Evolutionary conservation across 495 filamentous ascomycete genomes (phyloP).

Genomic region (Tuber melanosporum): DNA sequence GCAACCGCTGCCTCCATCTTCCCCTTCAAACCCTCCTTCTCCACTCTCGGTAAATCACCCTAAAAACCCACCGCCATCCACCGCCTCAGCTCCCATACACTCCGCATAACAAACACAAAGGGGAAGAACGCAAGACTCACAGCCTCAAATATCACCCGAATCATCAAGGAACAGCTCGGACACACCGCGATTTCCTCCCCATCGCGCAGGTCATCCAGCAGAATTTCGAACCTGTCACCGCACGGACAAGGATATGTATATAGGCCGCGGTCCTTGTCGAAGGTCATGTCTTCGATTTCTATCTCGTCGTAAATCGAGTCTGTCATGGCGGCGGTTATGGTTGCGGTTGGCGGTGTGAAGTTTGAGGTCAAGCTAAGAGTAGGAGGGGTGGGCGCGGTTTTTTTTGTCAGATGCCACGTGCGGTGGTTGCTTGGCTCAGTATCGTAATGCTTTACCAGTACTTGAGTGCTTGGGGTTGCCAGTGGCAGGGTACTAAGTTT

Average conservation of each 20-base stretch:
- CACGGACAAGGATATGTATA: conserved; percentile 97
- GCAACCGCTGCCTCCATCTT: conserved; percentile 8
- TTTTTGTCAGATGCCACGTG: neutral
- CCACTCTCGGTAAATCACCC: neutral
- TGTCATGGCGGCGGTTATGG: conserved; percentile 49
- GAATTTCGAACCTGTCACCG: conserved; percentile 94
- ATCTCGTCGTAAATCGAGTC: conserved; percentile 94
- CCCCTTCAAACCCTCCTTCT: conserved; percentile 8
- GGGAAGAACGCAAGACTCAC: conserved; percentile 46
- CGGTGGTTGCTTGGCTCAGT: no score
- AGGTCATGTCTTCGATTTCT: conserved; percentile 99
- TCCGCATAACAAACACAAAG: neutral
- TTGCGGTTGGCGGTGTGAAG: neutral
- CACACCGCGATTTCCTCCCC: conserved; percentile 89
- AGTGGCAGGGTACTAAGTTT: no score
- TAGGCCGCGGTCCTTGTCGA: conserved; percentile 69
- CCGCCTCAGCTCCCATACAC: neutral
- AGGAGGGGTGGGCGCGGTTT: neutral
- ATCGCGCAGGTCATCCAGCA: conserved; percentile 73
- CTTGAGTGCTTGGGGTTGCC: no score
- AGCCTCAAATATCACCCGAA: conserved; percentile 82
- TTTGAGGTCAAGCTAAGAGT: neutral
- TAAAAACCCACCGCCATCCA: neutral
- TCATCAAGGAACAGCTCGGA: conserved; percentile 94
- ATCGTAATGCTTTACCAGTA: no score